These are phyloP conservation scores for Ascochyta clinopodiicola DNA, from an alignment of 2,329 filamentous ascomycete genomes.

Conservation along the genomic window DNA sequence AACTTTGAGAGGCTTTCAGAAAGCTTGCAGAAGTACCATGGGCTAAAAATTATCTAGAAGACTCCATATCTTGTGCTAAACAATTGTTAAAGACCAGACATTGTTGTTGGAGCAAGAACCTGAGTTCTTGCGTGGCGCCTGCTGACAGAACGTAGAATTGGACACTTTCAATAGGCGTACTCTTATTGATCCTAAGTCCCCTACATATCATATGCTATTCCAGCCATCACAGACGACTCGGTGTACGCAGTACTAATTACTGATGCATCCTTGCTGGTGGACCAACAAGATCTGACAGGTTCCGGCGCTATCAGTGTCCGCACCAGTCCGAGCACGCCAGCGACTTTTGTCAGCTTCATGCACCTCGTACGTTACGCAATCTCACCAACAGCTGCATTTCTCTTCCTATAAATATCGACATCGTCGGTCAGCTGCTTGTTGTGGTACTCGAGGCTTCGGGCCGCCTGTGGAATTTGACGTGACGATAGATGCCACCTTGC, in stretches of 20 bases:
- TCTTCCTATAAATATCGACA: slow-evolving; percentile 6
- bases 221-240: background rate
- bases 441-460: background rate
- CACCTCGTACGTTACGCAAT: slow-evolving; percentile 1
- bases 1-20: too few relatives aligned
- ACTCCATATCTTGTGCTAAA: too few relatives aligned
- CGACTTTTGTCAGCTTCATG: slow-evolving; percentile 20
- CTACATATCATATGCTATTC: background rate
- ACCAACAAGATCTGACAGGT: slow-evolving; percentile 27
- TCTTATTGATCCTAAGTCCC: slow-evolving; percentile 15
- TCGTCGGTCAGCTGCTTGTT: background rate
- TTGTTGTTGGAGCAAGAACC: too few relatives aligned
- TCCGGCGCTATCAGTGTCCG: slow-evolving; percentile 13
- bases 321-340: slow-evolving; percentile 15
- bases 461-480: background rate
- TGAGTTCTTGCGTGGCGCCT: background rate
- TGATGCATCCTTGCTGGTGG: background rate
- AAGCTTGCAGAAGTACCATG: too few relatives aligned
- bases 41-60: too few relatives aligned
- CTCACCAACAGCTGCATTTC: slow-evolving; percentile 1
- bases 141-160: slow-evolving; percentile 15
- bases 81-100: too few relatives aligned
- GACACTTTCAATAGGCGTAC: slow-evolving; percentile 20
- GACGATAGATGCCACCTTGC: slow-evolving; percentile 5
- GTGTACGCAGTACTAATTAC: background rate